Evolutionary conservation across 2,329 filamentous ascomycete genomes (phyloP).

Genomic region (Sporothrix inflata): DNA sequence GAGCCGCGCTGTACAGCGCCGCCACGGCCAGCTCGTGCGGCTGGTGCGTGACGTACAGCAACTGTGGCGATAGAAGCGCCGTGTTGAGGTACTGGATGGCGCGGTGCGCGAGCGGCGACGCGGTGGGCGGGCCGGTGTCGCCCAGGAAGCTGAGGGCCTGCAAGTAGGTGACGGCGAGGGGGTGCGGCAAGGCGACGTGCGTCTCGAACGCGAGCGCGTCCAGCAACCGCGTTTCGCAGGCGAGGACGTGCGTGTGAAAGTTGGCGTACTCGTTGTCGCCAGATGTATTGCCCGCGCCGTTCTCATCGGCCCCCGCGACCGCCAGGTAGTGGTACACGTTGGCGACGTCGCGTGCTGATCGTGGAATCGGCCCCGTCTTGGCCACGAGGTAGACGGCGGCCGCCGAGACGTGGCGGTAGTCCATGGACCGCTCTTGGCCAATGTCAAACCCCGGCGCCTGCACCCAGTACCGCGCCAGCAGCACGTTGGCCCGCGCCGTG

Average conservation of each 20-base stretch:
- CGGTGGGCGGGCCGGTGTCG: slow-evolving; percentile 53
- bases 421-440: background rate
- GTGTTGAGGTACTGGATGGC: slow-evolving; percentile 83
- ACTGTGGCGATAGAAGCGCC: slow-evolving; percentile 81
- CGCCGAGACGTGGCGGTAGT: slow-evolving; percentile 65
- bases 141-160: slow-evolving; percentile 77
- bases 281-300: slow-evolving; percentile 50
- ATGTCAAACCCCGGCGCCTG: slow-evolving; percentile 45
- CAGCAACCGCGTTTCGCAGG: slow-evolving; percentile 77
- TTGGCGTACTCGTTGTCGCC: slow-evolving; percentile 63
- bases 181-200: slow-evolving; percentile 82
- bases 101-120: slow-evolving; percentile 62
- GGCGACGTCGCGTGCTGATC: slow-evolving; percentile 76
- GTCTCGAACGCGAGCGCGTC: slow-evolving; percentile 78
- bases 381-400: slow-evolving; percentile 78
- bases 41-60: slow-evolving; percentile 90
- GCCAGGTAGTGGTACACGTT: slow-evolving; percentile 85
- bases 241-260: slow-evolving; percentile 66
- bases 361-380: slow-evolving; percentile 78
- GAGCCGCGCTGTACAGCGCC: slow-evolving; percentile 85
- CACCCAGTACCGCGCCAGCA: slow-evolving; percentile 81
- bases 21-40: slow-evolving; percentile 83
- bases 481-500: slow-evolving; percentile 81
- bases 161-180: slow-evolving; percentile 86
- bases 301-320: slow-evolving; percentile 58